A percentile compares a stretch with the other conserved stretches of the same genome.
These are phyloP conservation scores for Nicotiana attenuata DNA, from an alignment of 257 asterid species.

Conservation along the genomic window DNA sequence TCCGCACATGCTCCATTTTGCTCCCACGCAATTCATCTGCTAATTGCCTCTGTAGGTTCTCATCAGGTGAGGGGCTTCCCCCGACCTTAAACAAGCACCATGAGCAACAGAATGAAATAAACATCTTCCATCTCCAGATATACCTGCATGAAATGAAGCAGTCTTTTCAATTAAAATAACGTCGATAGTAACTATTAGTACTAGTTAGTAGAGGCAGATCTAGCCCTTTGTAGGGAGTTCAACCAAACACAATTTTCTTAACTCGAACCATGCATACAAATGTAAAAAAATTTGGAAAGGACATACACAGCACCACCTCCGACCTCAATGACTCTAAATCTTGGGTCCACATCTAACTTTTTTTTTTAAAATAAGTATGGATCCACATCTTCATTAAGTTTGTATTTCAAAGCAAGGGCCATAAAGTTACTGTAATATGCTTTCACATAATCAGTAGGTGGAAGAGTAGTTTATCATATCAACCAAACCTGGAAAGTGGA, in stretches of 20 bases:
- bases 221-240: background rate
- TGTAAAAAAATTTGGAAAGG: background rate
- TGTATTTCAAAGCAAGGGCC: background rate
- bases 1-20: too few species aligned
- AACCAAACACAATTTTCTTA: background rate
- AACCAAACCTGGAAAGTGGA: background rate
- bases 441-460: background rate
- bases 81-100: constrained; percentile 55
- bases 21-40: constrained; percentile 38
- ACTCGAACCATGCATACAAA: background rate
- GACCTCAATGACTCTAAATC: background rate
- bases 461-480: background rate
- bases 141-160: constrained; percentile 35
- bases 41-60: constrained; percentile 47
- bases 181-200: background rate
- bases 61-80: constrained; percentile 54
- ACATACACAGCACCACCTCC: background rate
- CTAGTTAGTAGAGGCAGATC: background rate
- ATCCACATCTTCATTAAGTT: background rate
- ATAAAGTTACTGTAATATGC: background rate
- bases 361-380: too few species aligned
- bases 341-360: too few species aligned
- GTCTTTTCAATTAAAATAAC: constrained; percentile 13
- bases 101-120: constrained; percentile 70
- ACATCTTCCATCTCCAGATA: constrained; percentile 83